These are phyloP conservation scores for Diaporthe citrichinensis DNA, from an alignment of 2,329 filamentous ascomycete genomes.

Conservation along the genomic window DNA sequence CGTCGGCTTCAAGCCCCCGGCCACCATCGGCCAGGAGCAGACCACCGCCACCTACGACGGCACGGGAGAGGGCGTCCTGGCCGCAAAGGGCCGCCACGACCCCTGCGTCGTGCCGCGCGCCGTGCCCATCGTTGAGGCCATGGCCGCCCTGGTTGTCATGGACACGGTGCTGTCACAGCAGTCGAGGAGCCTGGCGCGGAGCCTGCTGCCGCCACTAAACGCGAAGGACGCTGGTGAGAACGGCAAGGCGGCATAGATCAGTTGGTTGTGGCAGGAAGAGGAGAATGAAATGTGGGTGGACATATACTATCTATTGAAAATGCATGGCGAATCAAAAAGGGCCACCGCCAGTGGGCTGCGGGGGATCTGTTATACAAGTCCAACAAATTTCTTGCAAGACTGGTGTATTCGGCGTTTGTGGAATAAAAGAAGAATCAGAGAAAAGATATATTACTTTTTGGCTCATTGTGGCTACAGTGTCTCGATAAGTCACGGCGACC, in stretches of 20 bases:
- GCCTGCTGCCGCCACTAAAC: conserved; percentile 58
- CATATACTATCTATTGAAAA: neutral
- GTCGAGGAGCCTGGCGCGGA: conserved; percentile 64
- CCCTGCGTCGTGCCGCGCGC: conserved; percentile 92
- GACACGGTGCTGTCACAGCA: conserved; percentile 90
- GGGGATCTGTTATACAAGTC: neutral
- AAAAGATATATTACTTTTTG: neutral
- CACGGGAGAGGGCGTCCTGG: conserved; percentile 78
- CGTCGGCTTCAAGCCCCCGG: conserved; percentile 93
- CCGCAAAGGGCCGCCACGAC: conserved; percentile 94
- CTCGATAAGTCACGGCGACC: neutral
- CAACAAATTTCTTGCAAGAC: neutral
- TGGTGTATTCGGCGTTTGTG: neutral
- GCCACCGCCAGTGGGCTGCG: neutral
- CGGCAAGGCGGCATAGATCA: conserved; percentile 29
- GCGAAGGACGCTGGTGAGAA: conserved; percentile 50
- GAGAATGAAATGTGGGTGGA: neutral
- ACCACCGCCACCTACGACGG: conserved; percentile 85
- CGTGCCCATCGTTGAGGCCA: conserved; percentile 90
- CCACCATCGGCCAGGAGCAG: conserved; percentile 93
- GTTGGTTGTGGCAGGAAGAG: neutral
- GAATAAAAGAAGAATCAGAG: neutral
- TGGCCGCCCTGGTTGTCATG: conserved; percentile 90
- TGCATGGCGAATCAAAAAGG: neutral
- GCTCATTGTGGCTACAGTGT: neutral